Conservation (phyloP, 257 asterid genomes). For the Nicotiana tabacum region DNA sequence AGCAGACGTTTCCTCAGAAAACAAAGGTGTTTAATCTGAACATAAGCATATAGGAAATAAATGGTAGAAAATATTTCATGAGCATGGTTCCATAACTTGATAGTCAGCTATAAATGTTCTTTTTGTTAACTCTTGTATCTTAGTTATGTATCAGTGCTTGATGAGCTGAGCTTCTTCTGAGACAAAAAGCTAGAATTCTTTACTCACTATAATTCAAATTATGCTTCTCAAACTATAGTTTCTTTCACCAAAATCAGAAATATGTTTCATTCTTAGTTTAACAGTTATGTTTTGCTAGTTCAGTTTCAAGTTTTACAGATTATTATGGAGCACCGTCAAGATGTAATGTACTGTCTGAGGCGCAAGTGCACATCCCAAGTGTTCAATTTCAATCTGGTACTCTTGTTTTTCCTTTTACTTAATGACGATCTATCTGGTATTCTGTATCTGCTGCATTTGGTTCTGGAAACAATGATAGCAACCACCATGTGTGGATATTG, state of each 20-base stretch:
- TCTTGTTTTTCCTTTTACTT: neutral
- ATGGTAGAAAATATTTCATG: neutral
- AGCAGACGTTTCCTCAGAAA: neutral
- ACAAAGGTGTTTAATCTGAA: neutral
- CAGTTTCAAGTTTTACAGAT: neutral
- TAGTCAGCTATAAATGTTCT: neutral
- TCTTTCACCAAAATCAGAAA: neutral
- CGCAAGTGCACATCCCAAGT: neutral
- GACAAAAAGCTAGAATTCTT: neutral
- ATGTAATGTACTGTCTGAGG: neutral
- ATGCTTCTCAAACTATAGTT: neutral
- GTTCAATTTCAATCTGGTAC: neutral
- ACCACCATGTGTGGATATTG: neutral
- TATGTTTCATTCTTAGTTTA: neutral
- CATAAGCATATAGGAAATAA: neutral
- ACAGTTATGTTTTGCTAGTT: neutral
- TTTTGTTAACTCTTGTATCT: neutral
- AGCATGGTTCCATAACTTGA: neutral
- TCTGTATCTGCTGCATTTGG: neutral
- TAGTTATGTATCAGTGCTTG: neutral
- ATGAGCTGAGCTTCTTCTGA: neutral
- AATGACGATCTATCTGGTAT: neutral
- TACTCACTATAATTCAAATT: neutral
- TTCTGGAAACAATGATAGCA: neutral
- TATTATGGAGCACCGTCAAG: neutral